Percentiles rank a stretch among this genome's conserved stretches.
phyloP scores from a whole-genome alignment of 2,329 filamentous ascomycete genomes.

The Pseudopyricularia cyperi region DNA sequence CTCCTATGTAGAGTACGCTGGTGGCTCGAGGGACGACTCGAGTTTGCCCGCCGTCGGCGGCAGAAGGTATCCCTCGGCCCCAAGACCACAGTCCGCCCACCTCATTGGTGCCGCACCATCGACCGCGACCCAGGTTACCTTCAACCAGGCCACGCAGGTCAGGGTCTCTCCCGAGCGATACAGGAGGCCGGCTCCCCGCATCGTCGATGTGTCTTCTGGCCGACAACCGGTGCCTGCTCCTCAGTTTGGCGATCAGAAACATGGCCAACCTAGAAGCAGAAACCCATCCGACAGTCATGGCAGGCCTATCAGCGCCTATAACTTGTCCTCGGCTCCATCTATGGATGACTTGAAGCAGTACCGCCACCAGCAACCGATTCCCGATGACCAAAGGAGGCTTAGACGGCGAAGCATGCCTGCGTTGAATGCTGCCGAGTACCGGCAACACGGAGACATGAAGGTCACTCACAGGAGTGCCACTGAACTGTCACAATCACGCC shows the following conservation, averaged over 20 bases:
- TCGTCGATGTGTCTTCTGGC: slow-evolving; percentile 32
- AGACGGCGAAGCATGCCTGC: slow-evolving; percentile 73
- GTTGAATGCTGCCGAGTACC: slow-evolving; percentile 32
- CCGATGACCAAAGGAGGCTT: slow-evolving; percentile 63
- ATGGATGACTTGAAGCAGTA: slow-evolving; percentile 59
- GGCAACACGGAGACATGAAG: slow-evolving; percentile 21
- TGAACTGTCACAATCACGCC: slow-evolving; percentile 6
- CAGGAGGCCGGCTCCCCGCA: slow-evolving; percentile 49
- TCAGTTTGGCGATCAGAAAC: slow-evolving; percentile 23
- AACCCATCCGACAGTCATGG: slow-evolving; percentile 22
- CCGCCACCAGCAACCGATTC: slow-evolving; percentile 31
- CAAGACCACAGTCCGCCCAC: slow-evolving; percentile 29
- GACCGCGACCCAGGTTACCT: slow-evolving; percentile 33
- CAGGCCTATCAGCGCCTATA: slow-evolving; percentile 40
- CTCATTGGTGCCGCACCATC: slow-evolving; percentile 14
- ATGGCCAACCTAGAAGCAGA: slow-evolving; percentile 17
- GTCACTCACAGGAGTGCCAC: slow-evolving; percentile 21
- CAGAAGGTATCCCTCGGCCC: slow-evolving; percentile 21
- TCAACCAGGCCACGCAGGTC: slow-evolving; percentile 40
- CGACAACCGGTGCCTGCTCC: slow-evolving; percentile 21
- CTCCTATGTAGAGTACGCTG: slow-evolving; percentile 19
- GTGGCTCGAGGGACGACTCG: slow-evolving; percentile 40
- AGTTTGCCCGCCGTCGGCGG: slow-evolving; percentile 28
- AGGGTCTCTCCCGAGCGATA: slow-evolving; percentile 77
- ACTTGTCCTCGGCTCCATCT: slow-evolving; percentile 29